Evolutionary conservation across 202 grass and related monocot species (phyloP).

Genomic region (Carex arenaria): DNA sequence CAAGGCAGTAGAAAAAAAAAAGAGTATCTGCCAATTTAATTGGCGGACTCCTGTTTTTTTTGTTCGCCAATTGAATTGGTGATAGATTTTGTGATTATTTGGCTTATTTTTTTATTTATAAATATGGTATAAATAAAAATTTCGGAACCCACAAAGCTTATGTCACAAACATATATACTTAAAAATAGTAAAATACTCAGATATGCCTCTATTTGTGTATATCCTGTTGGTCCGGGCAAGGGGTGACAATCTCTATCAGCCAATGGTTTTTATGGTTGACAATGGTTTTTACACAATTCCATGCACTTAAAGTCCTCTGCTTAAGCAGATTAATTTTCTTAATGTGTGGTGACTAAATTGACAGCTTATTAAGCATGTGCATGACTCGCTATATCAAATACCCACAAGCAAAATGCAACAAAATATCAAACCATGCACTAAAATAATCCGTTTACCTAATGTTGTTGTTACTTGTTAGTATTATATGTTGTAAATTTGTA

Average conservation of each 20-base stretch:
- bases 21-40: too few species aligned
- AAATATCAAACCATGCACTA: slow-evolving; percentile 1
- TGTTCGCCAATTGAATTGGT: too few species aligned
- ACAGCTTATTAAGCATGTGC: too few species aligned
- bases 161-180: background rate
- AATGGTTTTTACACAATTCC: slow-evolving; percentile 17
- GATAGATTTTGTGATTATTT: too few species aligned
- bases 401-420: background rate
- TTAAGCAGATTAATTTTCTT: background rate
- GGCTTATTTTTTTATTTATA: too few species aligned
- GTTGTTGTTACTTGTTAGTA: background rate
- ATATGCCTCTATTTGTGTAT: background rate
- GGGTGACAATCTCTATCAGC: background rate
- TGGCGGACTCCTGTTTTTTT: too few species aligned
- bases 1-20: too few species aligned
- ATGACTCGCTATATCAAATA: background rate
- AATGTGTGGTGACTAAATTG: background rate
- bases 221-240: background rate
- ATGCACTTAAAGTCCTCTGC: background rate
- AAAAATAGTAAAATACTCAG: slow-evolving; percentile 3
- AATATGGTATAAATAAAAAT: too few species aligned
- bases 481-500: background rate
- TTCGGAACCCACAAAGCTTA: too few species aligned
- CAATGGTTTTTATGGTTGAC: slow-evolving; percentile 21
- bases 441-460: slow-evolving; percentile 23